Conservation (phyloP, 2,329 filamentous ascomycete genomes). For the Byssoonygena ceratinophila region DNA sequence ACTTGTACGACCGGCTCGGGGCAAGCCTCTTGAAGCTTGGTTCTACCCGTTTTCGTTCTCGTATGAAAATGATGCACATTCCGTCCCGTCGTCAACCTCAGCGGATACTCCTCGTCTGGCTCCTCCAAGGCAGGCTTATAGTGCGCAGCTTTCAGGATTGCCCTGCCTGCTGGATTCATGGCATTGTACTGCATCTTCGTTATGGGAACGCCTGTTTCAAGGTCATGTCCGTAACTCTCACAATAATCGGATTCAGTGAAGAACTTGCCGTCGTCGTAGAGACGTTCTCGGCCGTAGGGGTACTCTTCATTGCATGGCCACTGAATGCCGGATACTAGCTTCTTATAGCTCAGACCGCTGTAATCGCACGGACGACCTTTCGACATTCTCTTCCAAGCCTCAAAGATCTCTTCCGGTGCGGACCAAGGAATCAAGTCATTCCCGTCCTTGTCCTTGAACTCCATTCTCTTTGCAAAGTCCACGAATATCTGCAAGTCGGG, state of each 20-base stretch:
- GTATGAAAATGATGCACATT: constrained; percentile 32
- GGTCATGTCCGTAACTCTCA: constrained; percentile 31
- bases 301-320: constrained; percentile 30
- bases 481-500: constrained; percentile 31
- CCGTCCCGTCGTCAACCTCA: constrained; percentile 27
- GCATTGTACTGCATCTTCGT: constrained; percentile 24
- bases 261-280: constrained; percentile 28
- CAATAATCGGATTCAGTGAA: constrained; percentile 30
- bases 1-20: constrained; percentile 25
- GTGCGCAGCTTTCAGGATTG: constrained; percentile 29
- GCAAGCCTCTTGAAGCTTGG: constrained; percentile 25
- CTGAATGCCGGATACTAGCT: constrained; percentile 29
- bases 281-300: constrained; percentile 28
- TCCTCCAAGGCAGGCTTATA: constrained; percentile 25
- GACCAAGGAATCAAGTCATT: constrained; percentile 25
- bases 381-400: constrained; percentile 30
- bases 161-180: constrained; percentile 27
- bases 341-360: constrained; percentile 27
- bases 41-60: constrained; percentile 30
- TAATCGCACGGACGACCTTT: constrained; percentile 30
- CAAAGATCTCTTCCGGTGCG: constrained; percentile 27
- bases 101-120: constrained; percentile 26
- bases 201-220: constrained; percentile 29
- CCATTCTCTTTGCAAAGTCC: constrained; percentile 28
- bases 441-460: constrained; percentile 28